Evolutionary conservation across 345 rosid genomes (phyloP), one percentile per base, ranked within the genome.

Genomic region (Orychophragmus violaceus): DNA sequence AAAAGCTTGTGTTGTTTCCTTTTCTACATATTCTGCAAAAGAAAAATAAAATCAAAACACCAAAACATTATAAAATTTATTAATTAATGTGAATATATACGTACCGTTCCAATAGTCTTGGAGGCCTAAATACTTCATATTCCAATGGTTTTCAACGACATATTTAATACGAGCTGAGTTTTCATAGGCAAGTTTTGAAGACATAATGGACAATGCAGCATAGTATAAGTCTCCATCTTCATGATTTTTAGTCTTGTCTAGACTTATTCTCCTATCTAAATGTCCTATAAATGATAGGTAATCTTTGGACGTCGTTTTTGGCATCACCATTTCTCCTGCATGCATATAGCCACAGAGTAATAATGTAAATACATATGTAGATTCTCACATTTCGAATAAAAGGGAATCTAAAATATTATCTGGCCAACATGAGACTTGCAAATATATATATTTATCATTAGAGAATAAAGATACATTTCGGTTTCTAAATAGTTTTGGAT

Each of bases 71-170:
- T n/a, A n/a, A n/a, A n/a, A n/a, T n/a, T n/a, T n/a, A n/a, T n/a
- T n/a, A n/a, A n/a, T n/a, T n/a, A n/a, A n/a, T n/a, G 8, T 5
- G 11, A 4, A 2, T 8, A 4, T 19, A 52, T 69, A 18, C 36
- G 17, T 80, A 90, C 96, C 96, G 25, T 91, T 85, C 90, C 93
- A 86, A 32, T 62, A 88, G 78, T 85, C 79, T 45, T 52, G 28
- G 28, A 62, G 66, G 19, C 87, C 93, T 79, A 91, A 46, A 58
- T 57, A 78, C 59, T 85, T 82, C 89, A 86, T 88, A 86, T 82
- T 71, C 96, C 97, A 91, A 28, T 76, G 73, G 14, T 71, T 51
- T 5, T 61, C 56, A 36, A 87, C 86, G 3, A 68, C 64, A 16
- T 66, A 10, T 67, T 77, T 1, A 2, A 83, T 63, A 72, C 76